These are phyloP conservation scores for Candida coquimbonensis DNA, from an alignment of 805 yeast genomes.

Conservation along the genomic window DNA sequence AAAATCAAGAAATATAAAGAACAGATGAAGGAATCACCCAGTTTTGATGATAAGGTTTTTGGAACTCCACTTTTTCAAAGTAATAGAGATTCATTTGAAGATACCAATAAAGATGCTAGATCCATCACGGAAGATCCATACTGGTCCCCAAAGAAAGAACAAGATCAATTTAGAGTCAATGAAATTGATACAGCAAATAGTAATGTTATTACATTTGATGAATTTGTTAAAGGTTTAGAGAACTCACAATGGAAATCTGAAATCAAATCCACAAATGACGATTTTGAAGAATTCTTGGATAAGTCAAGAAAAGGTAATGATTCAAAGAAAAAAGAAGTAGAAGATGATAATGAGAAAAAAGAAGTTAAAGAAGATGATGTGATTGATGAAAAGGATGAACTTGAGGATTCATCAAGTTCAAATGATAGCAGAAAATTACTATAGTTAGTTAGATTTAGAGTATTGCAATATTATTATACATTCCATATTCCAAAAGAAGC, in stretches of 20 bases:
- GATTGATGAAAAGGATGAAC: no score
- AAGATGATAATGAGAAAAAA: neutral
- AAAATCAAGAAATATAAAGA: neutral
- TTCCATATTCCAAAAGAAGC: no score
- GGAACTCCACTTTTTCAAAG: slow-evolving; percentile 1
- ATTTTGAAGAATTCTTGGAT: slow-evolving; percentile 9
- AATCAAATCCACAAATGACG: slow-evolving; percentile 10
- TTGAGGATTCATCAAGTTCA: neutral
- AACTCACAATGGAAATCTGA: slow-evolving; percentile 17
- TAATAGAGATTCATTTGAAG: neutral
- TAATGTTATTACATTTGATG: slow-evolving; percentile 8
- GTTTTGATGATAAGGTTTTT: neutral
- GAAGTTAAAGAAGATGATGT: neutral
- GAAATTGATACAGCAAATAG: neutral
- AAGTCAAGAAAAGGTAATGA: neutral
- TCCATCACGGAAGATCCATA: slow-evolving; percentile 6
- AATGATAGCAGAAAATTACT: neutral
- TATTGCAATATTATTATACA: no score
- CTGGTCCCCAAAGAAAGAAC: slow-evolving; percentile 14
- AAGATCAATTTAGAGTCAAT: neutral
- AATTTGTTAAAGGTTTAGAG: slow-evolving; percentile 12
- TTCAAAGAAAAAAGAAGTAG: neutral
- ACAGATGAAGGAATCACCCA: neutral
- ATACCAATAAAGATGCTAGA: neutral
- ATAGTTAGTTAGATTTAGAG: neutral